These are phyloP conservation scores for Fusarium agapanthi DNA, from an alignment of 2,329 filamentous ascomycete genomes.

Conservation along the genomic window DNA sequence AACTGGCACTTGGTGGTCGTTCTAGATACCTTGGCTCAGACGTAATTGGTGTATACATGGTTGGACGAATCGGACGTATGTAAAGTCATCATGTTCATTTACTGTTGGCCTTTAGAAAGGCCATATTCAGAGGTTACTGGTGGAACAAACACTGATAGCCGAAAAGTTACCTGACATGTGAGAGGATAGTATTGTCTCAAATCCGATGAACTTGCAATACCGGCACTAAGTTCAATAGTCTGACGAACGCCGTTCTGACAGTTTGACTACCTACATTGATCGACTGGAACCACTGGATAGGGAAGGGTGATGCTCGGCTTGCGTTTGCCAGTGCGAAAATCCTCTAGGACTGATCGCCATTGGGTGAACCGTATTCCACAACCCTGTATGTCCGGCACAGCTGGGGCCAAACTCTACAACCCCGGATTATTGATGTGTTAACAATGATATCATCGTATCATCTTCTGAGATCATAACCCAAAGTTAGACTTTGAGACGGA, in stretches of 20 bases:
- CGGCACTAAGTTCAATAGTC: background rate
- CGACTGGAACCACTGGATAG: background rate
- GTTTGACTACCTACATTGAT: background rate
- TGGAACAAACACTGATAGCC: background rate
- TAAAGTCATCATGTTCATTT: background rate
- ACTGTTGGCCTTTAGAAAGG: background rate
- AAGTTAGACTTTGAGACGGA: constrained; percentile 14
- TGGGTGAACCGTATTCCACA: constrained; percentile 15
- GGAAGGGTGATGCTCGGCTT: background rate
- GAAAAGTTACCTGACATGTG: background rate
- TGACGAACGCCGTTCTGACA: background rate
- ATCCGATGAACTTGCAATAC: background rate
- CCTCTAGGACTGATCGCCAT: constrained; percentile 2
- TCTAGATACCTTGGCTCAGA: background rate
- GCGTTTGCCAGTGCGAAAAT: background rate
- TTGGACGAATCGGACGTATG: background rate
- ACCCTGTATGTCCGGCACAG: constrained; percentile 9
- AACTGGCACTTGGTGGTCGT: background rate
- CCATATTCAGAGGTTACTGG: background rate
- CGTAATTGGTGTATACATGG: background rate
- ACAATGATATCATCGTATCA: constrained; percentile 31
- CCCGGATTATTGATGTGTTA: constrained; percentile 9
- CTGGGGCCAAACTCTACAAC: background rate
- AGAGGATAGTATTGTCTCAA: background rate
- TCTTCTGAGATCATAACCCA: constrained; percentile 20